Percentiles rank a stretch among this genome's conserved stretches.
Evolutionary conservation across 352 stramenopile genomes (phyloP).

Genomic region (Pythium dissimile): DNA sequence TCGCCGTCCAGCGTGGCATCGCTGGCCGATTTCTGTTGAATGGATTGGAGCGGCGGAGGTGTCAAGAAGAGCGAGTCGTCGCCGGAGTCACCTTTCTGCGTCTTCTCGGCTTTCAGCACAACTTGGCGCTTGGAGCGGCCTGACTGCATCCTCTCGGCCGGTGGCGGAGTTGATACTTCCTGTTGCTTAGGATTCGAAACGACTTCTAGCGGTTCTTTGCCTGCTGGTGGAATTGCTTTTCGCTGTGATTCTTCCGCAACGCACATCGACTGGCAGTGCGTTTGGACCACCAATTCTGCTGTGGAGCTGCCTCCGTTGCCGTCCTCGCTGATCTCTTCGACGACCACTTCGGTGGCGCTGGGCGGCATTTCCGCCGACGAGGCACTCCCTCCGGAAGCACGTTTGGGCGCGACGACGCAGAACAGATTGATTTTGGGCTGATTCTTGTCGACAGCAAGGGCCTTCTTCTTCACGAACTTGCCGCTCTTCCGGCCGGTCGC

Average conservation of each 20-base stretch:
- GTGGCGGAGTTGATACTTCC: neutral
- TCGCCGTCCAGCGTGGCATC: conserved; percentile 16
- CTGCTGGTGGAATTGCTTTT: too few species aligned
- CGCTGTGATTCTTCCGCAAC: too few species aligned
- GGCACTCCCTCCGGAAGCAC: neutral
- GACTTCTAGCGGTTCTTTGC: too few species aligned
- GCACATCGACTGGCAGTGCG: too few species aligned
- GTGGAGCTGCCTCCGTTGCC: conserved; percentile 9
- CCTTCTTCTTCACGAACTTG: conserved; percentile 11
- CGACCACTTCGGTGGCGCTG: neutral
- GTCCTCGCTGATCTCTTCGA: conserved; percentile 12
- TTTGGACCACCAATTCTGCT: conserved; percentile 7
- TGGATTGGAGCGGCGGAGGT: neutral
- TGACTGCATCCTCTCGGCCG: conserved; percentile 22
- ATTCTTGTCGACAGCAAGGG: conserved; percentile 27
- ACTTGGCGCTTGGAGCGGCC: conserved; percentile 55
- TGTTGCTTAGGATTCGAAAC: neutral
- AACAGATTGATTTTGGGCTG: conserved; percentile 72
- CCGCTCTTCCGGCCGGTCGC: conserved; percentile 29
- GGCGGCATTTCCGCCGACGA: too few species aligned
- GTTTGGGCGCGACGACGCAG: conserved; percentile 22
- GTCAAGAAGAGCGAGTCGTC: conserved; percentile 17
- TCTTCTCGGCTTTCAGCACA: conserved; percentile 38
- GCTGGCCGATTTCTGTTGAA: neutral
- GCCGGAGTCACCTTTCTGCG: neutral